Evolutionary conservation across 495 filamentous ascomycete species (phyloP), one percentile per base, ranked within the genome.

Genomic region (Penicillium mononematosum): DNA sequence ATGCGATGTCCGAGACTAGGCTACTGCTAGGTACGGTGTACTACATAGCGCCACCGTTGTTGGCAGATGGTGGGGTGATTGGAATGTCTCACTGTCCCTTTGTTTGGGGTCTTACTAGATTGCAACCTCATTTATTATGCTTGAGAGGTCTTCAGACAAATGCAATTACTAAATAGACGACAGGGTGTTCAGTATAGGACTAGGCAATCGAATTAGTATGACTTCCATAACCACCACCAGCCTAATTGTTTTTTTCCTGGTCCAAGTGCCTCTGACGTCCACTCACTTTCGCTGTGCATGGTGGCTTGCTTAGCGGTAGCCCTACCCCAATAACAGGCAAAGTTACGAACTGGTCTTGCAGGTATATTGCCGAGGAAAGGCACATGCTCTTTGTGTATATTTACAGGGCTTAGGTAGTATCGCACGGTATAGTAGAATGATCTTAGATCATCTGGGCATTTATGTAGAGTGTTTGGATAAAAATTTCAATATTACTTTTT

Each of bases 291-390:
- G 19, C 25, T 38, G 31, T 61, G 58, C 62, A 64, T 61, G 58
- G 44, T 64, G 62, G 62, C 62, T 64, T 55, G 62, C 55, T 62
- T 47, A 50, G 57, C 55, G 57, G 60, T 36, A 53, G 48, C 54
- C 54, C 19, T 19, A 16, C 9, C 31, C 31, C 45, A 36, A 52
- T 58, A 29, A 53, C 31, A 45, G 58, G 24, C n/a, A 58, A 49
- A 25, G 45, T 27, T 27, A 45, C 39, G 36, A 45, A 47, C 52
- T 29, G 49, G 17, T 63, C 25, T 24, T 54, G 43, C 27, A 14
- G 42, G 9, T 20, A 55, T 19, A 22, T 20, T 42, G 45, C 34
- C 53, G 29, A 49, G 53, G 32, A 32, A 56, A 19, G 27, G 54
- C 54, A 56, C 54, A 56, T 56, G 54, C 32, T 49, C 53, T 48